Base-by-base conservation (phyloP, 495 filamentous ascomycete species). In the Amniculicola lignicola region DNA sequence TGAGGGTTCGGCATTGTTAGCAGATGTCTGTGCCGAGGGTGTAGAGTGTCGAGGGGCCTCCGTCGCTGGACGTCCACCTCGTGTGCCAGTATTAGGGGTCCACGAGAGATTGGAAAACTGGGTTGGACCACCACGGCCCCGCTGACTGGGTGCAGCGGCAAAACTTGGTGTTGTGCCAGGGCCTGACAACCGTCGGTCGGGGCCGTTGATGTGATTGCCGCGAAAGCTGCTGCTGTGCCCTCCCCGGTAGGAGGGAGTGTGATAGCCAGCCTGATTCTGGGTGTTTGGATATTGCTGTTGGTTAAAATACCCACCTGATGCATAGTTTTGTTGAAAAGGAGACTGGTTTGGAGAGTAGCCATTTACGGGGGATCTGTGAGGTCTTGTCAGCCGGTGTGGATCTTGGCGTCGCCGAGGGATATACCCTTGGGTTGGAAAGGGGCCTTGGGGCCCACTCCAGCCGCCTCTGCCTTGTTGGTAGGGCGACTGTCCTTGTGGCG, bases 91-190 rank as follows among this genome's bases (percentile, higher is more conserved):
- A 41, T 48, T 67, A 21, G 75, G 74, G 50, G 77, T 83, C 83
- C 82, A 88, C 57, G 81, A 83, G 3, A 78, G 73, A 61, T 79
- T 83, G 45, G 75, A 79, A 58, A 81, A 85, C 66, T 78, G 81
- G 11, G 75, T 75, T 29, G 55, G 72, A 69, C 63, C 70, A 68
- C 69, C 81, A 41, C 66, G 58, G 31, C 65, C 65, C 28, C 65
- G 44, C 33, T 18, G 18, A 7, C 45, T 42, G 11, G 35, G 28
- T 2, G 31, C 19, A 37, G 64, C 56, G 1, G 51, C 18, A 31
- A 33, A 58, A 25, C 38, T 39, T 18, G 57, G 44, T n/a, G 21
- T 54, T 23, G 49, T 21, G n/a, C 52, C 49, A 57, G 78, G 79
- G 33, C 57, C 45, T 57, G 79, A 82, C 35, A 74, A 73, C 24